Base-by-base conservation (phyloP, 768 basidiomycete genomes). In the Auriculariales sp. region DNA sequence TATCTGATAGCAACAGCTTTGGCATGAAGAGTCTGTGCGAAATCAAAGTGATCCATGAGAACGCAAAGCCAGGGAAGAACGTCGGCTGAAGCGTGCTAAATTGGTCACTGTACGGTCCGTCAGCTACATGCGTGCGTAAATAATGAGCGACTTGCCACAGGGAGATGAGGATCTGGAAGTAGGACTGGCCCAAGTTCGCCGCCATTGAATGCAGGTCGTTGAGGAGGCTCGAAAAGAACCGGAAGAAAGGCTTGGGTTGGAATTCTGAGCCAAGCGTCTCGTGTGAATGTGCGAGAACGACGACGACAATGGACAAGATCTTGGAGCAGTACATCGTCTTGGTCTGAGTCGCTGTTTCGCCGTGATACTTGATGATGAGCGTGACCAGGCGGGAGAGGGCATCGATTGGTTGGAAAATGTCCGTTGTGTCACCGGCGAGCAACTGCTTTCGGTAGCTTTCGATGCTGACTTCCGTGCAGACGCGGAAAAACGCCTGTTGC, bases 281-380 rank as follows among this genome's bases (percentile, higher is more conserved):
- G 59, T 99, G 94, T 64, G 83, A 74, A 58, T 91, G 90, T 53
- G 95, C 91, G 50, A 99, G 70, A 9, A 97, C 92, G 52, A 98
- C 79, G 27, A 98, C 90, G 62, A 95, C 86, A 65, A 98, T 98
- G 11, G 94, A 94, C 51, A 99, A 68, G 52, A 98, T 97, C 69
- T 97, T 98, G 48, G 89, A 91, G 58, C 95, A 71, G 67, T 97
- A 98, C 63, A 94, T 88, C 11, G 93, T 88, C 64, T 95, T 95
- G 52, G 88, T 73, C 9, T 88, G 91, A 11, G 84, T 80, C 31
- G 62, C 65, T 25, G 92, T 88, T 67, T 99, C 95, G 10, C 93
- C 95, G 57, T 98, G 94, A 63, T 98, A 97, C 70, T 98, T 98
- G 77, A 98, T 92, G 68, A 99, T 93, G 65, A 95, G 91, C 30